Conservation (phyloP, 306 rosid genomes). For the Sindora glabra region DNA sequence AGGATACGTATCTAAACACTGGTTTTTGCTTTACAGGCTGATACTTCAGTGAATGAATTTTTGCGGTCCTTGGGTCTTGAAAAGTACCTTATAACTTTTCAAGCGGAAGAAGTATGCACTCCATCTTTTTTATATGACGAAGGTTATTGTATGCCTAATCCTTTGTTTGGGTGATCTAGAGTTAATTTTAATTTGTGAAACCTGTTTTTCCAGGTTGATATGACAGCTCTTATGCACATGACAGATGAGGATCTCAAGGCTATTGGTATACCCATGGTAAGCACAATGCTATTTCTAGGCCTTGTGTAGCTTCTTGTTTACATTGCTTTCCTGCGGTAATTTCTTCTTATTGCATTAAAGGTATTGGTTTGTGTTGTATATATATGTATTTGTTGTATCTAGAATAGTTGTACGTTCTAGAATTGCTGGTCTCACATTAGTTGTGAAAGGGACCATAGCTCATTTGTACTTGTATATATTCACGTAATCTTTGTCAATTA, state of each 20-base stretch:
- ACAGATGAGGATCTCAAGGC: constrained; percentile 97
- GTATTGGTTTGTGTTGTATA: no score
- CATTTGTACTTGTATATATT: no score
- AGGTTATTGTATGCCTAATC: not conserved
- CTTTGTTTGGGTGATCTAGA: not conserved
- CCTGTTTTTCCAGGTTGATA: constrained; percentile 69
- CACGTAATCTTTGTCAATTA: no score
- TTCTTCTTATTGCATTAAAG: not conserved
- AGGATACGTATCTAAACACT: not conserved
- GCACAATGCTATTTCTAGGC: not conserved
- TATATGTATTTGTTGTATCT: no score
- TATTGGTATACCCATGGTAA: constrained; percentile 96
- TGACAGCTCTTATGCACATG: constrained; percentile 96
- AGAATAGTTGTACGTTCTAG: no score
- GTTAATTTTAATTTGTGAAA: constrained; percentile 4
- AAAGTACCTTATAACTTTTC: constrained; percentile 86
- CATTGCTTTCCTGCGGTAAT: not conserved
- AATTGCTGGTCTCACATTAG: no score
- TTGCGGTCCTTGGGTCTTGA: constrained; percentile 86
- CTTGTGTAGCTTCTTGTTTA: not conserved
- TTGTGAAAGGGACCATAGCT: no score
- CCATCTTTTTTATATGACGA: not conserved
- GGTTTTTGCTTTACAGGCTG: constrained; percentile 54
- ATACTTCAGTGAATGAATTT: constrained; percentile 66
- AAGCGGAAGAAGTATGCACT: constrained; percentile 90